Base-by-base conservation (phyloP, 352 stramenopile genomes). In the Globisporangium takayamanum region DNA sequence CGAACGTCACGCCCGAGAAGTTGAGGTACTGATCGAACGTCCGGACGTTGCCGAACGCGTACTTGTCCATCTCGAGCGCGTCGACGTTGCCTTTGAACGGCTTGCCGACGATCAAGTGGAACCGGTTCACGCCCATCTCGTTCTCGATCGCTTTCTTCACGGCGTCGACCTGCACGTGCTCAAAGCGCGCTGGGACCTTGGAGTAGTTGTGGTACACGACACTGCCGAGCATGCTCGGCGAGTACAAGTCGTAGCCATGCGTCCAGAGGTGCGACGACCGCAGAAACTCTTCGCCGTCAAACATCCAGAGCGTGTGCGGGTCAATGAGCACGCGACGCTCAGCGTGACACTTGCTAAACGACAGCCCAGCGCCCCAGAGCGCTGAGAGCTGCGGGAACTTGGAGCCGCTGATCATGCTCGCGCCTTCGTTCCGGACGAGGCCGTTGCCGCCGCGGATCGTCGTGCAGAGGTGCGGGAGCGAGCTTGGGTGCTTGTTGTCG, bases 321-420 rank as follows among this genome's bases (percentile, higher is more conserved):
- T 94, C 84, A 41, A 94, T 74, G 2, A 62, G 74, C 53, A 88
- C 81, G 15, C 80, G 80, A 20, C 71, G 76, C 68, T 94, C 84
- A 11, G 84, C 82, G 58, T 93, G 84, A 59, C 84, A 93, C 67
- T 93, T 93, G 71, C 73, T 82, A 53, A 91, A 93, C n/a, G 78
- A 90, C 7, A 94, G 63, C 18, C 84, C 84, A 25, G 80, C 84
- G 25, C 84, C 81, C 84, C 84, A 94, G 8, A 94, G 65, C 36
- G 81, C 80, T 36, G 69, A 70, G 26, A 94, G 53, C 64, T 92
- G 82, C 16, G 84, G 84, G 55, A 80, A 84, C 59, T 92, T 89
- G 26, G 78, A 80, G 41, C 55, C 64, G 25, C 61, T 76, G 57
- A 92, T 94, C 80, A 91, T 92, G 58, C 80, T 92, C 50, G 84